Evolutionary conservation across 306 rosid genomes (phyloP).

Genomic region (Vicia sativa): DNA sequence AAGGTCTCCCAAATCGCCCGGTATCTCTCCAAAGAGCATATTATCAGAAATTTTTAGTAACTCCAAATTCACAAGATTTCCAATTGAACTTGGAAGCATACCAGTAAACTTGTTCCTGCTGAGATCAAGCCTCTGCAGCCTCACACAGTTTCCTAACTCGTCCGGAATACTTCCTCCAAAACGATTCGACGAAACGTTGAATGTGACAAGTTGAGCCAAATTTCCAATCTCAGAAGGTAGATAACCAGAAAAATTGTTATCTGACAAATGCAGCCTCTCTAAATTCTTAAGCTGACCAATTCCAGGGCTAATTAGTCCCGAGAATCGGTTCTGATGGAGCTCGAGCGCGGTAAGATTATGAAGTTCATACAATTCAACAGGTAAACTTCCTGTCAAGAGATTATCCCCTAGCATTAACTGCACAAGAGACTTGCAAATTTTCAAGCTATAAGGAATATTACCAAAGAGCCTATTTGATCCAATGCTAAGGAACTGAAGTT

Average conservation of each 20-base stretch:
- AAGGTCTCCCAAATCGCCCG: conserved; percentile 60
- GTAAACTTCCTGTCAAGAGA: conserved; percentile 61
- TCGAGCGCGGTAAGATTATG: conserved; percentile 75
- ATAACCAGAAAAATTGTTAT: conserved; percentile 57
- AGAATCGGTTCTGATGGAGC: conserved; percentile 58
- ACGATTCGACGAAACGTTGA: conserved; percentile 64
- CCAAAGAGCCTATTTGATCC: conserved; percentile 74
- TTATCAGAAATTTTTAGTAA: conserved; percentile 73
- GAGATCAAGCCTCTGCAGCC: conserved; percentile 75
- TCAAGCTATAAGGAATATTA: conserved; percentile 63
- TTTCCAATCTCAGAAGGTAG: conserved; percentile 71
- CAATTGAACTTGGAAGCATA: conserved; percentile 57
- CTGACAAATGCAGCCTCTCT: conserved; percentile 70
- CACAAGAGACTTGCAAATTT: conserved; percentile 66
- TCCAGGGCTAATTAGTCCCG: conserved; percentile 55
- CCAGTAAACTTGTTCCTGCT: conserved; percentile 67
- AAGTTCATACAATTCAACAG: conserved; percentile 60
- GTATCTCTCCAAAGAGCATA: conserved; percentile 58
- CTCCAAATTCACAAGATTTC: conserved; percentile 75
- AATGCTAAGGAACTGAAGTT: conserved; percentile 67
- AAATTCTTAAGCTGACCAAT: conserved; percentile 55
- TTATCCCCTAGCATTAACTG: conserved; percentile 79
- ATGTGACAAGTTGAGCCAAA: conserved; percentile 56
- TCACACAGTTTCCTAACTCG: conserved; percentile 67
- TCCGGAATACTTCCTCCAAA: conserved; percentile 63